A percentile compares a stretch with the other conserved stretches of the same genome.
Evolutionary conservation across 495 filamentous ascomycete genomes (phyloP).

Genomic region (Aspergillus haitiensis): DNA sequence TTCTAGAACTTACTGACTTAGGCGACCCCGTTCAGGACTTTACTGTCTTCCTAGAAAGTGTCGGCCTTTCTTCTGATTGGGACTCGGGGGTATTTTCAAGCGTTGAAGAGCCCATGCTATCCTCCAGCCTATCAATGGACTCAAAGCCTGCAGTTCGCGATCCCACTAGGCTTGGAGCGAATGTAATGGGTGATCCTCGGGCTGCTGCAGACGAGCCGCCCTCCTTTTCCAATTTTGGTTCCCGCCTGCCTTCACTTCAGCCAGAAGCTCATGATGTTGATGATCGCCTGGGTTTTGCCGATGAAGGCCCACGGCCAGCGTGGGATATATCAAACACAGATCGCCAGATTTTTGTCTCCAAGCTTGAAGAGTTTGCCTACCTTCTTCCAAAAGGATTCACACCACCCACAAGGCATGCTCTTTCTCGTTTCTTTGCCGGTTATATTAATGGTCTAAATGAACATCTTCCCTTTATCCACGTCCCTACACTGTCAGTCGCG

Average conservation of each 20-base stretch:
- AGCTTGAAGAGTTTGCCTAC: slow-evolving; percentile 64
- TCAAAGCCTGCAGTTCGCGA: slow-evolving; percentile 40
- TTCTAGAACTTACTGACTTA: slow-evolving; percentile 47
- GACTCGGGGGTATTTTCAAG: slow-evolving; percentile 51
- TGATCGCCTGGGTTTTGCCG: slow-evolving; percentile 48
- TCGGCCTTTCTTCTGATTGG: slow-evolving; percentile 53
- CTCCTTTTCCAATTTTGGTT: slow-evolving; percentile 65
- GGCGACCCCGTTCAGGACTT: slow-evolving; percentile 54
- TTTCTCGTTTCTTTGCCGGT: slow-evolving; percentile 50
- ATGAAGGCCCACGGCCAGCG: slow-evolving; percentile 52
- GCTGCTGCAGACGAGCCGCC: slow-evolving; percentile 41
- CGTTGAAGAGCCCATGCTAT: slow-evolving; percentile 47
- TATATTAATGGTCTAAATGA: slow-evolving; percentile 53
- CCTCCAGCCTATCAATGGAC: slow-evolving; percentile 40
- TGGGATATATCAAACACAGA: slow-evolving; percentile 66
- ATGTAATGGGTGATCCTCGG: slow-evolving; percentile 43
- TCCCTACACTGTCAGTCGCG: slow-evolving; percentile 48
- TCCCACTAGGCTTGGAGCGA: slow-evolving; percentile 36
- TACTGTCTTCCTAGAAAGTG: slow-evolving; percentile 51
- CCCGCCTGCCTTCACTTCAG: slow-evolving; percentile 65
- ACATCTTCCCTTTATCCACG: slow-evolving; percentile 52
- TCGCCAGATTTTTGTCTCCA: slow-evolving; percentile 60
- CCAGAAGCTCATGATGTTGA: slow-evolving; percentile 62
- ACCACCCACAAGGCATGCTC: slow-evolving; percentile 50
- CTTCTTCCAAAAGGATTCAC: slow-evolving; percentile 67